Evolutionary conservation across 768 basidiomycete species (phyloP).

Genomic region (Mrakia blollopis): DNA sequence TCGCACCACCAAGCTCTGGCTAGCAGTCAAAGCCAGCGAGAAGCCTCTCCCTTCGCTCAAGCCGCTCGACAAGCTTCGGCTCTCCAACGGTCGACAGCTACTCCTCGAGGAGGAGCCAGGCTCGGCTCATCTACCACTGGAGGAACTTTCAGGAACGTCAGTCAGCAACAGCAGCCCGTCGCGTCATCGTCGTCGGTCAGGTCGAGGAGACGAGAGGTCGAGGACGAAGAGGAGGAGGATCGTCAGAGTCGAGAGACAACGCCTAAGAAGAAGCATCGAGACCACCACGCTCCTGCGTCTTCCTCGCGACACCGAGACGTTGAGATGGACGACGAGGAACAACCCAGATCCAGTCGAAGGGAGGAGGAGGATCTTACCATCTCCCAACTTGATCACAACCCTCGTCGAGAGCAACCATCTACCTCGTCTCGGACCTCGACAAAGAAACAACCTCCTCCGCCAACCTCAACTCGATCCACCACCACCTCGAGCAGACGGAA

Average conservation of each 20-base stretch:
- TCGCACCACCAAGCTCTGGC: background rate
- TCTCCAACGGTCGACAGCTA: background rate
- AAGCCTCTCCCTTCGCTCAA: conserved; percentile 15
- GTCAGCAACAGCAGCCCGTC: background rate
- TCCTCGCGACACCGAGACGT: background rate
- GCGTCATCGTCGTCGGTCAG: background rate
- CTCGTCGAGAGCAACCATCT: background rate
- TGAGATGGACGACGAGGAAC: conserved; percentile 9
- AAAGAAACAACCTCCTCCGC: background rate
- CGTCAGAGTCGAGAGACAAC: background rate
- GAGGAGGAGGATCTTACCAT: background rate
- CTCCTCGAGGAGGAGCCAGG: background rate
- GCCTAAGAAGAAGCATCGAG: conserved; percentile 1
- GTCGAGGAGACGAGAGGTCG: background rate
- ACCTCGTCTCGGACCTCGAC: background rate
- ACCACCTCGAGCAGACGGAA: background rate
- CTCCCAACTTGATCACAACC: background rate
- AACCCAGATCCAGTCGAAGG: background rate
- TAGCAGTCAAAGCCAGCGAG: background rate
- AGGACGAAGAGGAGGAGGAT: conserved; percentile 11
- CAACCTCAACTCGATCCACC: background rate
- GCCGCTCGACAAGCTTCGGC: conserved; percentile 14
- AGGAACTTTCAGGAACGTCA: background rate
- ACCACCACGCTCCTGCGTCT: background rate
- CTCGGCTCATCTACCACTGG: background rate